Conservation (phyloP, 2,329 filamentous ascomycete genomes). For the Pseudogymnoascus sp. region DNA sequence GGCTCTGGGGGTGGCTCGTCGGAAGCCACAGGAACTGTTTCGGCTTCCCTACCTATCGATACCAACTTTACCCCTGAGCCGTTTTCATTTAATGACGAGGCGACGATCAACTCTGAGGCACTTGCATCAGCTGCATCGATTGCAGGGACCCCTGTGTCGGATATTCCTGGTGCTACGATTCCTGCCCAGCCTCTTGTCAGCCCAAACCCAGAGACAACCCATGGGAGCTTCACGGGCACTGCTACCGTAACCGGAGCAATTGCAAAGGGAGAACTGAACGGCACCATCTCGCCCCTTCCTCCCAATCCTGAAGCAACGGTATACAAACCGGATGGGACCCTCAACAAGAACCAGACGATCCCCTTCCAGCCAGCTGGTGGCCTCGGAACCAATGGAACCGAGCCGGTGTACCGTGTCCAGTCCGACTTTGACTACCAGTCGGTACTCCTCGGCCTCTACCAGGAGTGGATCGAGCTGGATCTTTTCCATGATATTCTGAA, state of each 20-base stretch:
- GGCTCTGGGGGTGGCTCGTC: not conserved
- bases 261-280: constrained; percentile 46
- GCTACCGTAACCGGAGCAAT: constrained; percentile 62
- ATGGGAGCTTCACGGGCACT: constrained; percentile 60
- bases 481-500: constrained; percentile 70
- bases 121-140: constrained; percentile 20
- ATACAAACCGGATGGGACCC: constrained; percentile 63
- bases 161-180: constrained; percentile 23
- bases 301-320: constrained; percentile 55
- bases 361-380: constrained; percentile 68
- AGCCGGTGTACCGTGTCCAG: constrained; percentile 66
- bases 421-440: constrained; percentile 81
- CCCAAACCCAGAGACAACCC: constrained; percentile 52
- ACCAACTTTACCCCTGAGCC: constrained; percentile 1
- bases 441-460: constrained; percentile 61
- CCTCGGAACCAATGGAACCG: constrained; percentile 67
- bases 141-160: constrained; percentile 21
- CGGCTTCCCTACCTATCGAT: not conserved
- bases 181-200: constrained; percentile 34
- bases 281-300: constrained; percentile 44
- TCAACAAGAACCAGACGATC: constrained; percentile 59
- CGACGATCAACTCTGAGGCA: constrained; percentile 21
- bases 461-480: constrained; percentile 80
- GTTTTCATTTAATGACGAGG: constrained; percentile 22
- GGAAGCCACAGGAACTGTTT: not conserved